Evolutionary conservation across 192 early-diverging fungal species (phyloP).

Genomic region (Rhizophagus clarus): DNA sequence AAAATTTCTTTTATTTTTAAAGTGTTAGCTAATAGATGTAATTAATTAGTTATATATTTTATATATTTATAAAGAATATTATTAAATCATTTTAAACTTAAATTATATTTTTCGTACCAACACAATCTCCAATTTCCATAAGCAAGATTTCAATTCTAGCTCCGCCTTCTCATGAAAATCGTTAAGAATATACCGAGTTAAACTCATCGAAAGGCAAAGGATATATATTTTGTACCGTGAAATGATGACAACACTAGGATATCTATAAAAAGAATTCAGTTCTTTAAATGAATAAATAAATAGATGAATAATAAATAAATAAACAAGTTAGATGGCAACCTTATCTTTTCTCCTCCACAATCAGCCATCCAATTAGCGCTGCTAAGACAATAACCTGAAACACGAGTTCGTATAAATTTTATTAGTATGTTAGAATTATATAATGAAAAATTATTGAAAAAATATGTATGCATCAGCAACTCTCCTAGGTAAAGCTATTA

Average conservation of each 20-base stretch:
- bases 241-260: constrained; percentile 52
- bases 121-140: constrained; percentile 36
- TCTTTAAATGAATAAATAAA: too few species aligned
- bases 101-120: neutral
- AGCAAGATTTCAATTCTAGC: constrained; percentile 39
- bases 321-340: neutral
- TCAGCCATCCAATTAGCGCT: constrained; percentile 75
- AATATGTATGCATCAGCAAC: neutral
- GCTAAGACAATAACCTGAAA: constrained; percentile 75
- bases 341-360: constrained; percentile 55
- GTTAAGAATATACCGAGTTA: constrained; percentile 41
- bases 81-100: neutral
- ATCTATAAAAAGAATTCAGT: constrained; percentile 32
- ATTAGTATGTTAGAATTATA: constrained; percentile 32
- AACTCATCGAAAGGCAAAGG: constrained; percentile 50
- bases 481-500: constrained; percentile 49
- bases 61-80: too few species aligned
- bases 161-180: constrained; percentile 41
- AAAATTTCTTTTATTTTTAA: constrained; percentile 63
- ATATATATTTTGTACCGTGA: constrained; percentile 43
- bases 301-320: too few species aligned
- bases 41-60: neutral
- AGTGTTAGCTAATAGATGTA: constrained; percentile 24
- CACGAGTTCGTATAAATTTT: constrained; percentile 48
- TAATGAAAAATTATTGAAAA: neutral